Base-by-base conservation (phyloP, 495 filamentous ascomycete species). In the Penicillium maclennaniae region DNA sequence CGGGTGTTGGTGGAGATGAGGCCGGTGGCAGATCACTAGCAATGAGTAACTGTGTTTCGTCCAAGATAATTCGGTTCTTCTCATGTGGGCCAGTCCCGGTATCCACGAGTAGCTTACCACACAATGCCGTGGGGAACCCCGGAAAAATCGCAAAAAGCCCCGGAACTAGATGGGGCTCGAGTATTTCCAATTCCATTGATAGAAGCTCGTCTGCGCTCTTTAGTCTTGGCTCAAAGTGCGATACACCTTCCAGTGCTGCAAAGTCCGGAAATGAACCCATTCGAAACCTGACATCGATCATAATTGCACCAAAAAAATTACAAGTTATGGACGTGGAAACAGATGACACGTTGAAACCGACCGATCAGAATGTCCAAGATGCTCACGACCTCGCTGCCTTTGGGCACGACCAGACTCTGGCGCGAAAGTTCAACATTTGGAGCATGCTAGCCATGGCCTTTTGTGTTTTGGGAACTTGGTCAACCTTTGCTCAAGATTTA, bases 391-490 rank as follows among this genome's bases (percentile, higher is more conserved):
- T 80, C 50, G 77, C 75, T 1, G 71, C 67, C 7, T 60, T 80
- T 49, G 77, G 77, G 39, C 77, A 80, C 38, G 71, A 70, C 60
- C 78, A 80, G 60, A 69, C 56, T 20, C 65, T 81, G 19, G 59
- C 58, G 1, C 70, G 77, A 43, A 79, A 75, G 47, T 80, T 77
- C 59, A 69, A 71, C 36, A 56, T 78, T n/a, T 73, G 69, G 69
- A 74, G 69, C 53, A 73, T 75, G 70, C 56, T 76, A 21, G 63
- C 68, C 8, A 60, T 77, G 16, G 69, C 74, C 10, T 75, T 77
- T 41, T 74, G 69, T 45, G 74, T 76, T 12, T 54, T 76, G n/a
- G 72, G 74, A 26, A 77, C 74, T 21, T 76, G 70, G 59, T 74
- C 72, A 0, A 76, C 70, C 17, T 74, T 76, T 31, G 74, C 74